Conservation (phyloP, 768 basidiomycete species). For the Amanita brunnescens region DNA sequence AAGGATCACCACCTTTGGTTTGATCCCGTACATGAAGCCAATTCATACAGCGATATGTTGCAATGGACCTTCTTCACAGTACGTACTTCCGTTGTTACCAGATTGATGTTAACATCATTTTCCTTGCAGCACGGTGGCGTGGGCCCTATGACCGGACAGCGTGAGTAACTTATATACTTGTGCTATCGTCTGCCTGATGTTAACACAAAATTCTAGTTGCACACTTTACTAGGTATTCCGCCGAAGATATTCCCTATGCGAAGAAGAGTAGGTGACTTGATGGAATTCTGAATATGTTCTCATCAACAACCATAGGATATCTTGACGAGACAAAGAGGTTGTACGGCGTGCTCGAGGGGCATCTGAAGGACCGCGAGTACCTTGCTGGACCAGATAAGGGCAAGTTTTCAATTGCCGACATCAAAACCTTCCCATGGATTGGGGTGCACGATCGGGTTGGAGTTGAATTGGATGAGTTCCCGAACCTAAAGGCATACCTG, state of each 20-base stretch:
- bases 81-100: slow-evolving; percentile 3
- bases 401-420: slow-evolving; percentile 61
- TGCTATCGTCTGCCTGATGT: no score
- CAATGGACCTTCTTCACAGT: slow-evolving; percentile 88
- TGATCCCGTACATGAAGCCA: slow-evolving; percentile 38
- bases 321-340: slow-evolving; percentile 77
- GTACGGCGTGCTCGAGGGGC: slow-evolving; percentile 72
- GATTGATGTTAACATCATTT: background rate
- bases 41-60: slow-evolving; percentile 61
- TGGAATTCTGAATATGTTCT: slow-evolving; percentile 1
- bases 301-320: slow-evolving; percentile 41
- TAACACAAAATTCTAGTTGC: slow-evolving; percentile 31
- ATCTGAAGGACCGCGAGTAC: slow-evolving; percentile 66
- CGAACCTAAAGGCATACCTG: slow-evolving; percentile 37
- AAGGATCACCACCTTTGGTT: slow-evolving; percentile 62
- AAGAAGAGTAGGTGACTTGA: slow-evolving; percentile 39
- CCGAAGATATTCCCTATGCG: slow-evolving; percentile 61
- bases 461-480: slow-evolving; percentile 25
- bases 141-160: slow-evolving; percentile 85
- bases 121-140: slow-evolving; percentile 59
- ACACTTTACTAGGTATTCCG: slow-evolving; percentile 59
- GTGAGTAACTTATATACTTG: slow-evolving; percentile 11
- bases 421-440: slow-evolving; percentile 50
- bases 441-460: slow-evolving; percentile 34
- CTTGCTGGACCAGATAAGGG: slow-evolving; percentile 68